Evolutionary conservation across 2,329 filamentous ascomycete genomes (phyloP), one percentile per base, ranked within the genome.

Genomic region (Colletotrichum falcatum): DNA sequence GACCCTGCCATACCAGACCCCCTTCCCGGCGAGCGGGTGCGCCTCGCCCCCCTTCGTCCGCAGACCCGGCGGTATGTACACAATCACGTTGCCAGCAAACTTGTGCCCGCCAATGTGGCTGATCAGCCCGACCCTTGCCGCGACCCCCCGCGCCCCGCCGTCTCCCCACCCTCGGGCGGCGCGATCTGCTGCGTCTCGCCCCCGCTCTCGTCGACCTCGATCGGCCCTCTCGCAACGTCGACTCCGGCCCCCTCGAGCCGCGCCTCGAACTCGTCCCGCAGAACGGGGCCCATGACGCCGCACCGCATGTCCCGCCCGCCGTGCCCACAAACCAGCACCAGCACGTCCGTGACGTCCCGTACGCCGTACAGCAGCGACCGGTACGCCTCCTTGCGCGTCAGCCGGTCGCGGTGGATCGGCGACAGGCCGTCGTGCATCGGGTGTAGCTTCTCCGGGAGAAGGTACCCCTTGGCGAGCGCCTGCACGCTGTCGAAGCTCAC

Each of bases 271-370:
- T 94, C 91, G 0, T 81, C 81, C 74, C 89, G 84, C 18, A 98
- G 83, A 1, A 94, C 81, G 0, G 94, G 94, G 0, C 94, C 95
- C 73, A 95, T 85, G 28, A 93, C 82, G 0, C 96, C 95, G 77
- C 96, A 99, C 61, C 96, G 87, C 76, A 86, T 83, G 78, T 99
- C 96, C 14, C 96, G 86, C 2, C 90, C 90, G 18, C 91, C 92
- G 76, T 99, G 96, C 0, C 94, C 94, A 77, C 96, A 99, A 53
- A 98, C 91, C 26, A 98, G 82, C 37, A 99, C 88, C n/a, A 93
- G 76, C 5, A 94, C 85, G 72, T 94, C 91, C 20, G 87, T 77
- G 11, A 92, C 87, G 68, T 90, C 87, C 14, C 87, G 82, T 6
- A 93, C 90, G 1, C 86, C 85, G 1, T 81, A 80, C 2, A 94